phyloP scores from a whole-genome alignment of 1,284 basidiomycete species.

The Marasmius sp. region DNA sequence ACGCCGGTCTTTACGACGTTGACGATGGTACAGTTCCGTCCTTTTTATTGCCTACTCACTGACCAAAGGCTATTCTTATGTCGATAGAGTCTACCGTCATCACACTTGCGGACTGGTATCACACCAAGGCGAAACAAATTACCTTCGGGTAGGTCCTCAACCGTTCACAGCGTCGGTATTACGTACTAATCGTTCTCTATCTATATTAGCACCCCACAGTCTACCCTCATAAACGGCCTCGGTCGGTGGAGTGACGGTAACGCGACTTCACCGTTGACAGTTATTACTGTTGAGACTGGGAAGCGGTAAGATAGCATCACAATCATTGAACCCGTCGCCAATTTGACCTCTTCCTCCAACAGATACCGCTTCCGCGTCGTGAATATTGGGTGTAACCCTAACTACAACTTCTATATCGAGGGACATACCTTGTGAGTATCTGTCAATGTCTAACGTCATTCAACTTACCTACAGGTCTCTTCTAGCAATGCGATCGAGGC shows the following conservation, averaged over 20 bases:
- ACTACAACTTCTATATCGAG: conserved; percentile 35
- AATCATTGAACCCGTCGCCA: background rate
- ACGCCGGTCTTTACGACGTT: conserved; percentile 39
- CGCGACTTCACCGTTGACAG: conserved; percentile 19
- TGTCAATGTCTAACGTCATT: background rate
- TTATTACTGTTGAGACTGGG: conserved; percentile 26
- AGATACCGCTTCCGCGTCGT: conserved; percentile 42
- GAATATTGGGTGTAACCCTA: conserved; percentile 42
- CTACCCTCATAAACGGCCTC: conserved; percentile 45
- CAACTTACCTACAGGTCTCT: no score
- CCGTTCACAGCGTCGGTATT: background rate
- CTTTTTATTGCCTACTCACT: background rate
- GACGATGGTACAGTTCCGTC: conserved; percentile 36
- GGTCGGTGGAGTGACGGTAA: conserved; percentile 23
- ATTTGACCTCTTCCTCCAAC: background rate
- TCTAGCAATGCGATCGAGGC: conserved; percentile 15
- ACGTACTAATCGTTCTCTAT: no score
- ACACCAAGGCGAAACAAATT: conserved; percentile 8
- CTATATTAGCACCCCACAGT: conserved; percentile 26
- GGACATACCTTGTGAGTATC: conserved; percentile 24
- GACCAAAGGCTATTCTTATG: background rate
- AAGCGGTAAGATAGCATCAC: conserved; percentile 11
- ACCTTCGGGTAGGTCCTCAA: background rate
- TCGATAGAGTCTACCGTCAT: conserved; percentile 25
- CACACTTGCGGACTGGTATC: conserved; percentile 35